phyloP scores from a whole-genome alignment of 2,329 filamentous ascomycete species.

The Colletotrichum horii region DNA sequence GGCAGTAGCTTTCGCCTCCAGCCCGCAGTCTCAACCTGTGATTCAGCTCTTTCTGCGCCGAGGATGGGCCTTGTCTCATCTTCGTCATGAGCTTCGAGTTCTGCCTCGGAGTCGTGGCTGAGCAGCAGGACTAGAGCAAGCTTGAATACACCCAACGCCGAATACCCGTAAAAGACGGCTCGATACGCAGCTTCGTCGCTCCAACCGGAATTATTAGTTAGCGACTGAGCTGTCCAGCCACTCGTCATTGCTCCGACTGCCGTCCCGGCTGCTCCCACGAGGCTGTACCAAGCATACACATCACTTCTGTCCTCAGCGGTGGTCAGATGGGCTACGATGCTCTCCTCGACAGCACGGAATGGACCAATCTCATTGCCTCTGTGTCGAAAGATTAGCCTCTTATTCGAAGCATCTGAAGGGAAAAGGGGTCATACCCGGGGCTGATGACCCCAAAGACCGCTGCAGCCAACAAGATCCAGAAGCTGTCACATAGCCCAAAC shows the following conservation, averaged over 20 bases:
- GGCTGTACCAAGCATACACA: not conserved
- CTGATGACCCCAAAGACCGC: not conserved
- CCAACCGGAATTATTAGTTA: not conserved
- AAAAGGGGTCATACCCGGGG: not conserved
- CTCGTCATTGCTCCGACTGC: not conserved
- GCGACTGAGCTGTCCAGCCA: not conserved
- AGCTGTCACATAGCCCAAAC: not conserved
- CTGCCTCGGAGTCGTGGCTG: not conserved
- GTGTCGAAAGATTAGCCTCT: rapidly evolving
- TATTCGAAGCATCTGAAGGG: not conserved
- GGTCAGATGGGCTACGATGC: not conserved
- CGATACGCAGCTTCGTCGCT: not conserved
- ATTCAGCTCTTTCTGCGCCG: not conserved
- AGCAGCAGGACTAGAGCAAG: not conserved
- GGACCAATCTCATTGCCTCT: not conserved
- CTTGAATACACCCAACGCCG: not conserved
- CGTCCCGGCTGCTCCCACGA: not conserved
- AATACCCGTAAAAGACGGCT: not conserved
- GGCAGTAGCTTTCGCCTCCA: not conserved
- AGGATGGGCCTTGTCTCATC: not conserved
- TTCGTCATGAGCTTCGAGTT: not conserved
- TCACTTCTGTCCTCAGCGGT: not conserved
- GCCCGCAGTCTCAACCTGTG: not conserved
- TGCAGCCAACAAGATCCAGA: not conserved
- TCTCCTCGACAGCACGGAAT: not conserved